Evolutionary conservation across 73 alveolate species (phyloP).

Genomic region (Paramecium pentaurelia): DNA sequence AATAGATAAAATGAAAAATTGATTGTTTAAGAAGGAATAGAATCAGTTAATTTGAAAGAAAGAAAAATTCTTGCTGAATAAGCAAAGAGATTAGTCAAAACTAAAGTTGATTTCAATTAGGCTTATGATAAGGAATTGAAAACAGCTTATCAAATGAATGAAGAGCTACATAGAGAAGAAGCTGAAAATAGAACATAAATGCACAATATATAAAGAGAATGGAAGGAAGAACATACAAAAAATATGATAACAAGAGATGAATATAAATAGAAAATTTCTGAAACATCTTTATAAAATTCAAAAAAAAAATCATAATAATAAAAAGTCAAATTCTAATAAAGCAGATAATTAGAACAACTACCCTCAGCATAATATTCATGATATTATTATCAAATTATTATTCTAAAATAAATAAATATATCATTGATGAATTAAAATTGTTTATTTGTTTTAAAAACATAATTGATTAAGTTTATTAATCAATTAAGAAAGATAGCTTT

Average conservation of each 20-base stretch:
- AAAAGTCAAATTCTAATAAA: background rate
- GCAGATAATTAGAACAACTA: background rate
- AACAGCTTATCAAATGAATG: conserved; percentile 82
- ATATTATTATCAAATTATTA: background rate
- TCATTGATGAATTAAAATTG: background rate
- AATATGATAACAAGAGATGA: conserved; percentile 66
- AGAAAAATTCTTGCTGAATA: conserved; percentile 74
- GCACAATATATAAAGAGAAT: conserved; percentile 82
- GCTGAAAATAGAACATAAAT: conserved; percentile 81
- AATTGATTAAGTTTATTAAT: too few relatives aligned
- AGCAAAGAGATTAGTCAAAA: conserved; percentile 77
- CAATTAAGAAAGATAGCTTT: too few relatives aligned
- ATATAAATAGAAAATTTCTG: conserved; percentile 53
- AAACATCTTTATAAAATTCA: conserved; percentile 30
- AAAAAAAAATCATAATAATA: background rate
- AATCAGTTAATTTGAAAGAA: conserved; percentile 85
- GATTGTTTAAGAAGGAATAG: conserved; percentile 84
- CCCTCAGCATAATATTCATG: conserved; percentile 3
- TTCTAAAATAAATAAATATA: background rate
- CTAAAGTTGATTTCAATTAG: conserved; percentile 76
- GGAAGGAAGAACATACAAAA: conserved; percentile 66
- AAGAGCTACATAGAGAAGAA: conserved; percentile 79
- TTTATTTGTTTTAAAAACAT: too few relatives aligned
- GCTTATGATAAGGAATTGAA: conserved; percentile 75
- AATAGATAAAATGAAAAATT: conserved; percentile 88